Percentiles rank a stretch among this genome's conserved stretches.
These are phyloP conservation scores for Borealophlyctis nickersoniae DNA, from an alignment of 192 early-diverging fungal species.

Conservation along the genomic window DNA sequence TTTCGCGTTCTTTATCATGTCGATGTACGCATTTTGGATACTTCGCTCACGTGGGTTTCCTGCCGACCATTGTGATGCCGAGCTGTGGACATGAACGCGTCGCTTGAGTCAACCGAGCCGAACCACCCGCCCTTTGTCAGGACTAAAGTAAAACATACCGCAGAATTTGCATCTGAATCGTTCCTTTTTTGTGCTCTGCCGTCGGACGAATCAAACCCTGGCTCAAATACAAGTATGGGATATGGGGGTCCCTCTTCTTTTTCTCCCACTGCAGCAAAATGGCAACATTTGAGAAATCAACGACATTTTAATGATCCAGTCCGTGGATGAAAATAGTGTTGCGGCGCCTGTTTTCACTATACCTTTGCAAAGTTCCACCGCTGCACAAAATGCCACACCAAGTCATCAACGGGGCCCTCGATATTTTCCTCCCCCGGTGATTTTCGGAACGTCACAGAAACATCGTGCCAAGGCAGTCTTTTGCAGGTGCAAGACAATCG, in stretches of 20 bases:
- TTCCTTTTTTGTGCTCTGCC: not conserved
- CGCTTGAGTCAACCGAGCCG: not conserved
- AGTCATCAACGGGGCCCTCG: constrained; percentile 74
- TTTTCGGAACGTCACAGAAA: constrained; percentile 67
- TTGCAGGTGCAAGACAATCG: no score
- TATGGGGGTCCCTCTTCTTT: constrained; percentile 18
- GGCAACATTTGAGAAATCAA: constrained; percentile 6
- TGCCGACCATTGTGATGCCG: constrained; percentile 33
- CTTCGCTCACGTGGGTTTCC: constrained; percentile 32
- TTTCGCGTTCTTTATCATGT: constrained; percentile 65
- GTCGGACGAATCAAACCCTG: constrained; percentile 4
- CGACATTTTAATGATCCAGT: no score
- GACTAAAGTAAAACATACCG: not conserved
- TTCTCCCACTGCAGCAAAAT: constrained; percentile 29
- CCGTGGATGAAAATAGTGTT: constrained; percentile 31
- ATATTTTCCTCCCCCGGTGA: constrained; percentile 36
- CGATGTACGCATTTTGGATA: constrained; percentile 77
- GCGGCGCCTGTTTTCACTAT: constrained; percentile 56
- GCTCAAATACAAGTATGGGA: constrained; percentile 29
- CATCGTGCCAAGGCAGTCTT: constrained; percentile 88
- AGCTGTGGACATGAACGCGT: not conserved
- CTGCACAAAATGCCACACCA: constrained; percentile 80
- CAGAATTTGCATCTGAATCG: constrained; percentile 20
- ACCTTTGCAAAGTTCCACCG: constrained; percentile 87
- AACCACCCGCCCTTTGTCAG: not conserved